phyloP scores from a whole-genome alignment of 768 basidiomycete species.

The Auriscalpium microsporum region DNA sequence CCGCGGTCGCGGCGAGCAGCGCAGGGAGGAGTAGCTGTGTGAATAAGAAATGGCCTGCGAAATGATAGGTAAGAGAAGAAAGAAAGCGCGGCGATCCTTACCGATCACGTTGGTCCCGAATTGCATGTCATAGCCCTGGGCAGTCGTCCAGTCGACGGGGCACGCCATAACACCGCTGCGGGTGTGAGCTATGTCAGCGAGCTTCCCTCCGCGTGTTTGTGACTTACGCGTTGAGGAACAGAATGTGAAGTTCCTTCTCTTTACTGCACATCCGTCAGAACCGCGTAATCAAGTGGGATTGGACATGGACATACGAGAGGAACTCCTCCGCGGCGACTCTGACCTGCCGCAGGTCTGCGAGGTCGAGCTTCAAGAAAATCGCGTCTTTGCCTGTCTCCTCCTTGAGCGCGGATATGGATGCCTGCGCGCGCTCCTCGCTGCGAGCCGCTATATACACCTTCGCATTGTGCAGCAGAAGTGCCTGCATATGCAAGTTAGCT shows the following conservation, averaged over 20 bases:
- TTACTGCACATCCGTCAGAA: slow-evolving; percentile 19
- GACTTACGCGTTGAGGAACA: slow-evolving; percentile 39
- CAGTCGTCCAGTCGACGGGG: slow-evolving; percentile 31
- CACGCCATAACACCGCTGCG: slow-evolving; percentile 40
- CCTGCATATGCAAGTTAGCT: not conserved
- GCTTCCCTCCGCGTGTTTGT: not conserved
- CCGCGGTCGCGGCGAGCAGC: slow-evolving; percentile 30
- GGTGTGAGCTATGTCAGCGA: not conserved
- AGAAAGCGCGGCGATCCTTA: slow-evolving; percentile 6
- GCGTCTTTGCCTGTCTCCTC: slow-evolving; percentile 33
- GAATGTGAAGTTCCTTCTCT: slow-evolving; percentile 36
- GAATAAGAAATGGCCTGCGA: slow-evolving; percentile 48
- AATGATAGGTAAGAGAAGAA: not conserved
- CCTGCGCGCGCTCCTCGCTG: not conserved
- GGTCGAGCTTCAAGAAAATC: slow-evolving; percentile 37
- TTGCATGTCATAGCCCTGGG: slow-evolving; percentile 42
- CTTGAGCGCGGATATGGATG: slow-evolving; percentile 27
- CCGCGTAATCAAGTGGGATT: not conserved
- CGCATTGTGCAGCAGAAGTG: slow-evolving; percentile 5
- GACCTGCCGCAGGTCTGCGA: slow-evolving; percentile 30
- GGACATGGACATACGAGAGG: slow-evolving; percentile 19
- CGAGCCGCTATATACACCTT: slow-evolving; percentile 11
- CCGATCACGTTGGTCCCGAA: slow-evolving; percentile 49
- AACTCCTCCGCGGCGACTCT: slow-evolving; percentile 33
- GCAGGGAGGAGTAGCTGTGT: slow-evolving; percentile 45